These are phyloP conservation scores for Myxozyma vanderwaltii DNA, from an alignment of 805 yeast genomes.

Conservation along the genomic window DNA sequence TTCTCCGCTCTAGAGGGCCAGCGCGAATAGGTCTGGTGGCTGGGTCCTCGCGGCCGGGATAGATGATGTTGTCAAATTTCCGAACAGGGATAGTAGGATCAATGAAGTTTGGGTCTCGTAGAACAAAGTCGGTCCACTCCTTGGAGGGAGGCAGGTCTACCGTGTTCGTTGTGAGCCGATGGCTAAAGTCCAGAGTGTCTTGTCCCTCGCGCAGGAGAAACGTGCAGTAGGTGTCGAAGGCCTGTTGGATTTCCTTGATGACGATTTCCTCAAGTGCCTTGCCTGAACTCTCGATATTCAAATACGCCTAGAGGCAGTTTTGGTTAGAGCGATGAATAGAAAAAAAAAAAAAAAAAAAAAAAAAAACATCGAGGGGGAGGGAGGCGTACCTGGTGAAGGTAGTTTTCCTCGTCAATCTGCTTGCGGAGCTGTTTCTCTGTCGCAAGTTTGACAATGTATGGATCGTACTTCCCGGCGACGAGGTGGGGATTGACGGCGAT, in stretches of 20 bases:
- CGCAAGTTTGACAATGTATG: slow-evolving; percentile 69
- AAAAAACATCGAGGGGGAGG: too few species aligned
- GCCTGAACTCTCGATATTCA: slow-evolving; percentile 84
- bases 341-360: background rate
- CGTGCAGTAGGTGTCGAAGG: slow-evolving; percentile 59
- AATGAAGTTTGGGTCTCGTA: slow-evolving; percentile 70
- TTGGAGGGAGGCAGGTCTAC: slow-evolving; percentile 73
- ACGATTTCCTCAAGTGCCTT: slow-evolving; percentile 86
- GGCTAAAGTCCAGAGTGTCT: slow-evolving; percentile 64
- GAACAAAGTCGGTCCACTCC: slow-evolving; percentile 87
- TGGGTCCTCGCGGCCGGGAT: slow-evolving; percentile 69
- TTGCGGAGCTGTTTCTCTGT: slow-evolving; percentile 76
- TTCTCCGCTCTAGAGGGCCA: slow-evolving; percentile 83
- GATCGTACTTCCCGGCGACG: slow-evolving; percentile 66
- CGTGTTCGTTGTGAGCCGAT: slow-evolving; percentile 68
- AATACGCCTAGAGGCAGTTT: slow-evolving; percentile 60
- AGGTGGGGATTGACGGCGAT: slow-evolving; percentile 47
- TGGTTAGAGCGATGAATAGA: background rate
- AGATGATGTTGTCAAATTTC: slow-evolving; percentile 59
- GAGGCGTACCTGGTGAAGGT: slow-evolving; percentile 56
- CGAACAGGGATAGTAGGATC: slow-evolving; percentile 65
- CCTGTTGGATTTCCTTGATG: slow-evolving; percentile 80
- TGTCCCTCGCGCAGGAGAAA: slow-evolving; percentile 51
- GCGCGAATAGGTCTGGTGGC: slow-evolving; percentile 68
- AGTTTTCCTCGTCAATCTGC: slow-evolving; percentile 82